phyloP scores from a whole-genome alignment of 1,139 yeast species.

The Schwanniomyces etchellsii region DNA sequence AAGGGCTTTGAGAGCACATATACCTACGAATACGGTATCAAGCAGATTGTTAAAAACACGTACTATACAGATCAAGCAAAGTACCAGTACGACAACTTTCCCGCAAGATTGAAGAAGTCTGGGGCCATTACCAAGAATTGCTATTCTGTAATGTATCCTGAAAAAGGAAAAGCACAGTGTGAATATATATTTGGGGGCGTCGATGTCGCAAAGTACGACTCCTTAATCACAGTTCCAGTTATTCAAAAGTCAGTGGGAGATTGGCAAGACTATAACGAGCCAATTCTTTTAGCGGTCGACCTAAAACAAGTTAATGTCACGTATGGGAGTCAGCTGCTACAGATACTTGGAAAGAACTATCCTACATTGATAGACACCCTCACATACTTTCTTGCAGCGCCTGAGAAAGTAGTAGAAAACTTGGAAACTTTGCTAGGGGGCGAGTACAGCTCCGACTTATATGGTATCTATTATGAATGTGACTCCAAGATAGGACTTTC shows the following conservation, averaged over 20 bases:
- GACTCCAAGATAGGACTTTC: slow-evolving; percentile 1
- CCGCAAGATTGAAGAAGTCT: slow-evolving; percentile 3
- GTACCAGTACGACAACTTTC: slow-evolving; percentile 5
- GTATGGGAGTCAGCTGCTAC: background rate
- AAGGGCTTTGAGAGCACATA: slow-evolving; percentile 6
- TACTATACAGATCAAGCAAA: background rate
- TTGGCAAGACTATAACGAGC: slow-evolving; percentile 3
- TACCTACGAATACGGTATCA: slow-evolving; percentile 6
- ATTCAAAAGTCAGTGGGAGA: slow-evolving; percentile 5
- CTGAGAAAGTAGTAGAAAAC: slow-evolving; percentile 4
- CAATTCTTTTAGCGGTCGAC: slow-evolving; percentile 4
- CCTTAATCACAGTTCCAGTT: slow-evolving; percentile 5
- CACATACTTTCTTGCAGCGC: slow-evolving; percentile 4
- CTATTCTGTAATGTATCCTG: slow-evolving; percentile 5
- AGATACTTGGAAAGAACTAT: slow-evolving; percentile 4
- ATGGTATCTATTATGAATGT: slow-evolving; percentile 4
- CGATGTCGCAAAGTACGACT: slow-evolving; percentile 4
- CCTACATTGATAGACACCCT: slow-evolving; percentile 6
- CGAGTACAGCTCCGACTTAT: background rate
- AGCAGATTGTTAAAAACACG: slow-evolving; percentile 2
- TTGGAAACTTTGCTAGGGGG: slow-evolving; percentile 4
- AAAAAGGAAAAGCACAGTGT: slow-evolving; percentile 1
- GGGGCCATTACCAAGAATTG: slow-evolving; percentile 4
- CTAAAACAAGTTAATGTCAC: slow-evolving; percentile 3
- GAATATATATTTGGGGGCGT: slow-evolving; percentile 6